Conservation (phyloP, 257 asterid genomes). For the Thymus mandschuricus region DNA sequence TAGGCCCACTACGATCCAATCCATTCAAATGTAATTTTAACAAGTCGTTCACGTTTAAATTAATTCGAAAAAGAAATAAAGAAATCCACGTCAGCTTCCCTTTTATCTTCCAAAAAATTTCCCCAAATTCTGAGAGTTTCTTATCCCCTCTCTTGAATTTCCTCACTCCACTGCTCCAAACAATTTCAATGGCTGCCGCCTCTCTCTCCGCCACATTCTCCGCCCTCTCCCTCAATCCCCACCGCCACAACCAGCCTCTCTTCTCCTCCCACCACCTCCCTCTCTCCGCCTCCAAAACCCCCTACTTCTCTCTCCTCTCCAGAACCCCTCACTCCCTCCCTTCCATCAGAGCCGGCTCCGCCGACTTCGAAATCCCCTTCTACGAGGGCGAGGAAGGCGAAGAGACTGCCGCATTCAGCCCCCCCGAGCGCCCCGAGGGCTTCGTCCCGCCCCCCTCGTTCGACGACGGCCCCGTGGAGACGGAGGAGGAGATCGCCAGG, state of each 20-base stretch:
- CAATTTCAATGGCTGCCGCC: conserved; percentile 40
- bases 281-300: conserved; percentile 25
- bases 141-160: conserved; percentile 29
- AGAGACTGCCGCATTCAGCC: conserved; percentile 50
- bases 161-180: conserved; percentile 30
- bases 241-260: conserved; percentile 20
- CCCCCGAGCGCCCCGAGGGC: conserved; percentile 71
- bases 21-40: too few relatives aligned
- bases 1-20: background rate
- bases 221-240: conserved; percentile 51
- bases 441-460: conserved; percentile 63
- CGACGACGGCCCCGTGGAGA: conserved; percentile 74
- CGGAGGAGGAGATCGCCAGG: conserved; percentile 77
- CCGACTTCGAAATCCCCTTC: conserved; percentile 49
- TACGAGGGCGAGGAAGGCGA: conserved; percentile 59
- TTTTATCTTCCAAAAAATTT: conserved; percentile 11
- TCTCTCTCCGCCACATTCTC: conserved; percentile 66
- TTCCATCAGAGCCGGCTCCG: conserved; percentile 39
- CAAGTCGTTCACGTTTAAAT: too few relatives aligned
- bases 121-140: conserved; percentile 13
- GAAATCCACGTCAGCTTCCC: conserved; percentile 9
- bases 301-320: conserved; percentile 33
- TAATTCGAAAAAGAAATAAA: background rate
- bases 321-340: conserved; percentile 34
- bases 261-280: conserved; percentile 30